phyloP scores from a whole-genome alignment of 2,329 filamentous ascomycete species.

The Monosporascus sp. region DNA sequence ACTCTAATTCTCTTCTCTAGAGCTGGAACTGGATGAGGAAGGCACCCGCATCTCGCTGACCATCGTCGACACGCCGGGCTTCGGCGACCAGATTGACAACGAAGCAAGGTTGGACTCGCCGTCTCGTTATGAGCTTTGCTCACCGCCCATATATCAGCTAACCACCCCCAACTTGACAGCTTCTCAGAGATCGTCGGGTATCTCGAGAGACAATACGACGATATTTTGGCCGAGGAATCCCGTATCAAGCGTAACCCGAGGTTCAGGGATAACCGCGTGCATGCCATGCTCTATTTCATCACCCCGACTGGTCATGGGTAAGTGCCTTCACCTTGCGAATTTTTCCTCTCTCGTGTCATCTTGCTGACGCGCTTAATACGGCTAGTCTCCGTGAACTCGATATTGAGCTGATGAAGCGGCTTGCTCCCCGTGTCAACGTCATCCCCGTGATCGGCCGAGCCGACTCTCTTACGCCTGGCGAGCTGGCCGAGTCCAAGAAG shows the following conservation, averaged over 20 bases:
- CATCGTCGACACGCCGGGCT: slow-evolving; percentile 96
- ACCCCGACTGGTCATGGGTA: slow-evolving; percentile 94
- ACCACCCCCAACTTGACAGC: slow-evolving; percentile 39
- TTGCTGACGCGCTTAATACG: slow-evolving; percentile 13
- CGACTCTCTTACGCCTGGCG: slow-evolving; percentile 91
- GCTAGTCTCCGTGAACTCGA: slow-evolving; percentile 91
- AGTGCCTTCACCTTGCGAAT: slow-evolving; percentile 24
- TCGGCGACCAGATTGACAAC: slow-evolving; percentile 98
- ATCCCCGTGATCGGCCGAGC: slow-evolving; percentile 98
- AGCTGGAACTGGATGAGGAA: slow-evolving; percentile 95
- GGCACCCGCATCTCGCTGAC: slow-evolving; percentile 96
- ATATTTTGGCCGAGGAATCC: slow-evolving; percentile 98
- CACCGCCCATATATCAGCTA: slow-evolving; percentile 7
- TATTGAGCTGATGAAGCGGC: slow-evolving; percentile 98
- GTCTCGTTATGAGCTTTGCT: slow-evolving; percentile 17
- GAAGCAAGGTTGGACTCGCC: slow-evolving; percentile 71
- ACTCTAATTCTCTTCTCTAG: slow-evolving; percentile 39
- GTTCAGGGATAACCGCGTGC: slow-evolving; percentile 98
- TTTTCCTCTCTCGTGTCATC: background rate
- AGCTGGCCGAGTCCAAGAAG: slow-evolving; percentile 99
- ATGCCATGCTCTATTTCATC: slow-evolving; percentile 98
- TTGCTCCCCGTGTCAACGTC: slow-evolving; percentile 96
- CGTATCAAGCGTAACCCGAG: slow-evolving; percentile 99
- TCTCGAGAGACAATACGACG: slow-evolving; percentile 98
- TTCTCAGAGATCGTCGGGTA: slow-evolving; percentile 98